Evolutionary conservation across 768 basidiomycete genomes (phyloP).

Genomic region (Mycena kentingensis): DNA sequence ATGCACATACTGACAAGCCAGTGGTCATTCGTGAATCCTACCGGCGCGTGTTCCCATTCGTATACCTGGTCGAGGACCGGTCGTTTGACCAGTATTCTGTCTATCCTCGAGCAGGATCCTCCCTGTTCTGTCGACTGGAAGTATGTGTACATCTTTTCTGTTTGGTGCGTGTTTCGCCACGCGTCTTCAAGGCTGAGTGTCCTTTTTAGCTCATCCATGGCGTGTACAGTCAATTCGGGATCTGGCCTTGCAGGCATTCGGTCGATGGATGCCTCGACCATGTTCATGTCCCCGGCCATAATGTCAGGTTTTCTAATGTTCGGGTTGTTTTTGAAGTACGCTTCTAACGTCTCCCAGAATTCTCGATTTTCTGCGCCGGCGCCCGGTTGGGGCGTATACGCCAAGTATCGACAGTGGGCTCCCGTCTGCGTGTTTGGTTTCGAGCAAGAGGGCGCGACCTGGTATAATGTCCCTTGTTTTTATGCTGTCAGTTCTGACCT

Average conservation of each 20-base stretch:
- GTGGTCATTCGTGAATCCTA: constrained; percentile 35
- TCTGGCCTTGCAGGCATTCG: constrained; percentile 32
- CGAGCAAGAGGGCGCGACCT: constrained; percentile 4
- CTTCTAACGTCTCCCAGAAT: constrained; percentile 32
- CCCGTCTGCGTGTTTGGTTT: constrained; percentile 22
- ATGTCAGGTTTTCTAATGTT: constrained; percentile 31
- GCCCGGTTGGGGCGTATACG: constrained; percentile 40
- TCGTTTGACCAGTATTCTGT: constrained; percentile 38
- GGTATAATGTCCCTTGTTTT: background rate
- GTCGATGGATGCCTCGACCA: constrained; percentile 42
- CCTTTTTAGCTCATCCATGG: constrained; percentile 27
- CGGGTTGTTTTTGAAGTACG: constrained; percentile 3
- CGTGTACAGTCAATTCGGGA: background rate
- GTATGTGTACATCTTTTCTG: constrained; percentile 30
- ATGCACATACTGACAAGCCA: constrained; percentile 28
- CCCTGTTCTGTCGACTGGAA: constrained; percentile 9
- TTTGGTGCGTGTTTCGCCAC: constrained; percentile 32
- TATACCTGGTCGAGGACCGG: constrained; percentile 2
- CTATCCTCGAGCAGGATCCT: constrained; percentile 32
- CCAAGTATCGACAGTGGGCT: constrained; percentile 29
- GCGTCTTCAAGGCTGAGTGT: constrained; percentile 30
- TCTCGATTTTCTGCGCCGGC: constrained; percentile 25
- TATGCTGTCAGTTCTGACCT: constrained; percentile 16
- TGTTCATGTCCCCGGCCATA: constrained; percentile 45
- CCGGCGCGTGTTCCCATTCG: constrained; percentile 29